phyloP scores from a whole-genome alignment of 2,329 filamentous ascomycete genomes.

The Aureobasidium mangrovei region DNA sequence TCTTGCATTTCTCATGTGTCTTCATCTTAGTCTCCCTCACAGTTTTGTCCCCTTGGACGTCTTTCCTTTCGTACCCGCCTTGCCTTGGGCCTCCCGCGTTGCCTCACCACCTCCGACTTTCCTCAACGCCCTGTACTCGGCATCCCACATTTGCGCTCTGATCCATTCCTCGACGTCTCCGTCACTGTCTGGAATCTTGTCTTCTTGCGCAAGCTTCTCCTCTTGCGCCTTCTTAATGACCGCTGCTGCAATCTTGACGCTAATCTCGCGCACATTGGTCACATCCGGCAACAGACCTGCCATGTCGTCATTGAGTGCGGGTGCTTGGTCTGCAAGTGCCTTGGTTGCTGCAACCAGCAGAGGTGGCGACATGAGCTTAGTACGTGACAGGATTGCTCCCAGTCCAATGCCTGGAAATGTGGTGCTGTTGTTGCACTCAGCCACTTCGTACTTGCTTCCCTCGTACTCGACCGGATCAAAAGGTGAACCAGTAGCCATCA shows the following conservation, averaged over 20 bases:
- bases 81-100: slow-evolving; percentile 50
- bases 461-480: slow-evolving; percentile 63
- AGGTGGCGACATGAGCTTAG: slow-evolving; percentile 58
- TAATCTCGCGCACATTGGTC: slow-evolving; percentile 62
- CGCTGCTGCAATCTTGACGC: slow-evolving; percentile 64
- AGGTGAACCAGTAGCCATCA: slow-evolving; percentile 77
- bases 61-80: slow-evolving; percentile 36
- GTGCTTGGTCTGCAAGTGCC: slow-evolving; percentile 62
- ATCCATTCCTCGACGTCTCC: slow-evolving; percentile 61
- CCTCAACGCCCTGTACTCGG: slow-evolving; percentile 57
- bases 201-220: slow-evolving; percentile 57
- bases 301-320: slow-evolving; percentile 55
- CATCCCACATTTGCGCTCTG: slow-evolving; percentile 70
- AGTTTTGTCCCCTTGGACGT: not conserved
- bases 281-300: slow-evolving; percentile 70
- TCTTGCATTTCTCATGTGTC: not conserved
- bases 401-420: slow-evolving; percentile 82
- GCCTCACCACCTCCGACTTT: slow-evolving; percentile 46
- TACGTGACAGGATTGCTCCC: slow-evolving; percentile 62
- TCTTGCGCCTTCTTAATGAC: slow-evolving; percentile 64
- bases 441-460: slow-evolving; percentile 49
- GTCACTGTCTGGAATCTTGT: slow-evolving; percentile 53
- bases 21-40: not conserved
- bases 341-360: slow-evolving; percentile 77
- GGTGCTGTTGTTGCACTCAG: slow-evolving; percentile 83